A percentile compares a stretch with the other conserved stretches of the same genome.
These are phyloP conservation scores for Pythium scleroteichum DNA, from an alignment of 352 stramenopile species.

Conservation along the genomic window DNA sequence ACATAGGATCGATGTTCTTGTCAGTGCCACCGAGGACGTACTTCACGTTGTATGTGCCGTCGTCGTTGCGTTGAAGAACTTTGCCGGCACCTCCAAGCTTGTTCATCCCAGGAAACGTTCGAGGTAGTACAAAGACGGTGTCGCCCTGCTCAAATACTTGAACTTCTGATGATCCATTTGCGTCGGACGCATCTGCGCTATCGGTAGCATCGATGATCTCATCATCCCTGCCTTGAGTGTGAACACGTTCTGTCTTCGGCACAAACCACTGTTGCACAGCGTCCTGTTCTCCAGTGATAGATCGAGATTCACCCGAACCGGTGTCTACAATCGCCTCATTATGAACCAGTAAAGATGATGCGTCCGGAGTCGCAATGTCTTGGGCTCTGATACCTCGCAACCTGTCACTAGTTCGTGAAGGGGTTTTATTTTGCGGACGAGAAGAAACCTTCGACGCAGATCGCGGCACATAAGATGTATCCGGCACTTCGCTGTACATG, in stretches of 20 bases:
- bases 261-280: slow-evolving; percentile 14
- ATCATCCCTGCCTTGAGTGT: neutral
- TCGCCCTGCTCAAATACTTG: slow-evolving; percentile 54
- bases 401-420: slow-evolving; percentile 24
- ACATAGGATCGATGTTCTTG: slow-evolving; percentile 59
- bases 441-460: neutral
- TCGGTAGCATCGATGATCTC: slow-evolving; percentile 5
- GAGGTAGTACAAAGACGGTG: slow-evolving; percentile 71
- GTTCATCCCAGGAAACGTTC: slow-evolving; percentile 81
- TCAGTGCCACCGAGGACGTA: slow-evolving; percentile 80
- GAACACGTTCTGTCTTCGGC: neutral
- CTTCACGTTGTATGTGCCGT: slow-evolving; percentile 82
- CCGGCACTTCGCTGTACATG: slow-evolving; percentile 37
- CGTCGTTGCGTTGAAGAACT: slow-evolving; percentile 52
- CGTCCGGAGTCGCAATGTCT: neutral
- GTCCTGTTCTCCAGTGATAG: neutral
- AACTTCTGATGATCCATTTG: neutral
- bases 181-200: slow-evolving; percentile 3
- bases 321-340: too few species aligned
- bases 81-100: slow-evolving; percentile 64
- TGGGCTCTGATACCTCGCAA: slow-evolving; percentile 26
- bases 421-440: neutral
- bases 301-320: too few species aligned
- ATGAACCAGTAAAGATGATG: neutral
- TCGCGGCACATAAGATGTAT: neutral